Base-by-base conservation (phyloP, 768 basidiomycete species). In the Auriculariales sp. region DNA sequence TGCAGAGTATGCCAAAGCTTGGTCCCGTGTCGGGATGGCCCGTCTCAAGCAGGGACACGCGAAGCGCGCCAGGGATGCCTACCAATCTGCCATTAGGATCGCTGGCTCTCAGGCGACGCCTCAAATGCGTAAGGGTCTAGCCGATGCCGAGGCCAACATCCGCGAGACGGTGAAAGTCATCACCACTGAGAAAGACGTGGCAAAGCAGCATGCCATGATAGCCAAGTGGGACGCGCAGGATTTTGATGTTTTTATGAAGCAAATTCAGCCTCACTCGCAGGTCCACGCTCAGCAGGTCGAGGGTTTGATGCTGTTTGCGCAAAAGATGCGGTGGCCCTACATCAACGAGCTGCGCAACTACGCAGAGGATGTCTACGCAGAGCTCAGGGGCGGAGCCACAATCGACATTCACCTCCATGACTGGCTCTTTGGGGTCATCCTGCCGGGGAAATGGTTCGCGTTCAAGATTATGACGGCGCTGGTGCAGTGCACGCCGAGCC, bases 361-460 rank as follows among this genome's bases (percentile, higher is more conserved):
- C 24, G 49, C 49, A 6, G n/a, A n/a, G 15, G 35, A n/a, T 22
- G 49, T 34, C 14, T 50, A 50, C 28, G 17, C 36, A 15, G 28
- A 46, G 30, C 44, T 34, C 25, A 17, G 28, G n/a, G 28, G 28
- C 24, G 49, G 49, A 15, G 19, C 36, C 22, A 50, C 45, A n/a
- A 34, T 50, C 42, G 36, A 50, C 36, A 34, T 46, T 9, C 49
- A 50, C 24, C 35, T 50, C 34, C 49, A 34, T 22, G 49, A 50
- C 24, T 50, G 49, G 49, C 27, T 50, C 10, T 50, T 34, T 50
- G 49, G 49, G 15, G 45, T 34, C n/a, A 28, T n/a, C 36, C 42
- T 50, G 17, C 49, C 49, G n/a, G 49, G 49, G 7, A 29, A 34
- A 50, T 50, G 49, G 49, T 50, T 50, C 25, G 34, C 49, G 12